These are phyloP conservation scores for Clathrus columnatus DNA, from an alignment of 768 basidiomycete genomes.

Conservation along the genomic window DNA sequence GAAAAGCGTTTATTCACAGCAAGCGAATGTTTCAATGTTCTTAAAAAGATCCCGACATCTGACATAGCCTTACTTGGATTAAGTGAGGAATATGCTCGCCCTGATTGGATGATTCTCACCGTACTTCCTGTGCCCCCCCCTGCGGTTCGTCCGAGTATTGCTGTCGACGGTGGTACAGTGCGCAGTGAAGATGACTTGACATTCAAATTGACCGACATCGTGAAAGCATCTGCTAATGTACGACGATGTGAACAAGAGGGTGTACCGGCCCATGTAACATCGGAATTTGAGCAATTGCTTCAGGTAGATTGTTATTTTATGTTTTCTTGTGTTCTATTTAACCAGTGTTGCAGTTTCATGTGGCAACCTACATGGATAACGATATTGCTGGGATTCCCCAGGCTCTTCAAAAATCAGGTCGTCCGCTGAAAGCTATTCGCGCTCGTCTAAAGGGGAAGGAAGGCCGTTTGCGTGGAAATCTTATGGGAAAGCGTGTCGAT, in stretches of 20 bases:
- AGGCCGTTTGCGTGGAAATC: constrained; percentile 91
- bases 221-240: constrained; percentile 90
- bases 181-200: constrained; percentile 97
- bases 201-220: constrained; percentile 94
- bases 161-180: constrained; percentile 94
- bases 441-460: constrained; percentile 98
- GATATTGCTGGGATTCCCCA: constrained; percentile 98
- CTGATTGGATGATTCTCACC: constrained; percentile 99
- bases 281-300: constrained; percentile 91
- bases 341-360: constrained; percentile 73
- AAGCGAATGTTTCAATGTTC: constrained; percentile 84
- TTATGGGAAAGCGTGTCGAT: constrained; percentile 99
- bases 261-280: constrained; percentile 90
- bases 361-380: constrained; percentile 99
- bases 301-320: constrained; percentile 49
- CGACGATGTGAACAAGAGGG: constrained; percentile 92
- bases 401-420: constrained; percentile 92
- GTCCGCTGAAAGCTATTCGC: constrained; percentile 96
- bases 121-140: constrained; percentile 97
- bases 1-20: constrained; percentile 79
- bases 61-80: constrained; percentile 87
- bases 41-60: constrained; percentile 89
- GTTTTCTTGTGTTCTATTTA: constrained; percentile 5
- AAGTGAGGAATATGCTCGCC: constrained; percentile 91
- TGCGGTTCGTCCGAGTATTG: constrained; percentile 95